Conservation (phyloP, 305 asterid species). For the Solanum hybrid region DNA sequence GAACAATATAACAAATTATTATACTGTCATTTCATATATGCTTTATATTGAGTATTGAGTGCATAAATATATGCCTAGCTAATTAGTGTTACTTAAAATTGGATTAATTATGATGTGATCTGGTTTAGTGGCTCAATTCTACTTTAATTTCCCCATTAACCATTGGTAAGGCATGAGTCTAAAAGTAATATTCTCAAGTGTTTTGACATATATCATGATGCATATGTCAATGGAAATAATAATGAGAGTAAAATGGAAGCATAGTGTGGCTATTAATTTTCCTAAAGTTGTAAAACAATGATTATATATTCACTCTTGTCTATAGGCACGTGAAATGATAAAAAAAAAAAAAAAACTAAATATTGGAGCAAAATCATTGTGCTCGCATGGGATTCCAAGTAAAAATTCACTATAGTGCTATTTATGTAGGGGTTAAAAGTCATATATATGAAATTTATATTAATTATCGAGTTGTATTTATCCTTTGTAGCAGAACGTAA, state of each 20-base stretch:
- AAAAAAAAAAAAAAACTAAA: not conserved
- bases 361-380: constrained; percentile 2
- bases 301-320: not conserved
- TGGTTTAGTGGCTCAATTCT: not conserved
- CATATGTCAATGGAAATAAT: not conserved
- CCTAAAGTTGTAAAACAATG: not conserved
- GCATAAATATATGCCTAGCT: not conserved
- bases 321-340: not conserved
- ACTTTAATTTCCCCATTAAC: not conserved
- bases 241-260: not conserved
- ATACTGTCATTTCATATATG: not conserved
- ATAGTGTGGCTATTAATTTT: not conserved
- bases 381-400: constrained; percentile 5
- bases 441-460: not conserved
- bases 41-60: not conserved
- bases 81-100: not conserved
- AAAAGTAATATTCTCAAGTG: not conserved
- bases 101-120: not conserved
- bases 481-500: not conserved
- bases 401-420: not conserved
- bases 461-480: not conserved
- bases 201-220: not conserved
- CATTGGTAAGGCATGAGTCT: not conserved
- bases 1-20: not conserved
- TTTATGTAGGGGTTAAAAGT: not conserved